Evolutionary conservation across 2,329 filamentous ascomycete genomes (phyloP).

Genomic region (Penicillium sp.): DNA sequence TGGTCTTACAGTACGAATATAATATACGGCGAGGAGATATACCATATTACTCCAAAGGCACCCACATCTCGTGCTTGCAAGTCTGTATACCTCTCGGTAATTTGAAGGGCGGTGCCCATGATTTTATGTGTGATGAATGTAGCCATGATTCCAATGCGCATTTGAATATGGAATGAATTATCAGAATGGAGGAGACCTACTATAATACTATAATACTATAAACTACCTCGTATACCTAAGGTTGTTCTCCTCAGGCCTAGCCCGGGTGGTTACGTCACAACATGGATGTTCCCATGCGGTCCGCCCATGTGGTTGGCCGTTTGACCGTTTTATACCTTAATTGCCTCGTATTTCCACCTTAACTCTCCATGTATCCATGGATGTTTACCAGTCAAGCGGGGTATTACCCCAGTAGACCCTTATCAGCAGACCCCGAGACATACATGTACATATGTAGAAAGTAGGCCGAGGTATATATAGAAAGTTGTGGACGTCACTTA

Average conservation of each 20-base stretch:
- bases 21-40: not conserved
- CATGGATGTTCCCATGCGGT: not conserved
- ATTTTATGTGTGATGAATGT: not conserved
- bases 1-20: not conserved
- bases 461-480: not conserved
- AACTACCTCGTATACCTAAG: not conserved
- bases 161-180: not conserved
- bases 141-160: not conserved
- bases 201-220: not conserved
- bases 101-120: constrained; percentile 2
- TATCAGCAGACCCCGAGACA: not conserved
- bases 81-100: constrained; percentile 1
- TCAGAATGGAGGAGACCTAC: not conserved
- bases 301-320: not conserved
- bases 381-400: not conserved
- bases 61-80: not conserved
- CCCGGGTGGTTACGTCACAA: not conserved
- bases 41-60: constrained; percentile 4
- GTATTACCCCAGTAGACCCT: not conserved
- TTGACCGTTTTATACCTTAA: not conserved
- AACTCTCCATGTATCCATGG: not conserved
- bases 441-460: too few species aligned
- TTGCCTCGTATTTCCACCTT: not conserved
- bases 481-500: not conserved
- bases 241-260: not conserved